Evolutionary conservation across 495 filamentous ascomycete species (phyloP), one percentile per base, ranked within the genome.

Genomic region (Chaetomium cochliodes): DNA sequence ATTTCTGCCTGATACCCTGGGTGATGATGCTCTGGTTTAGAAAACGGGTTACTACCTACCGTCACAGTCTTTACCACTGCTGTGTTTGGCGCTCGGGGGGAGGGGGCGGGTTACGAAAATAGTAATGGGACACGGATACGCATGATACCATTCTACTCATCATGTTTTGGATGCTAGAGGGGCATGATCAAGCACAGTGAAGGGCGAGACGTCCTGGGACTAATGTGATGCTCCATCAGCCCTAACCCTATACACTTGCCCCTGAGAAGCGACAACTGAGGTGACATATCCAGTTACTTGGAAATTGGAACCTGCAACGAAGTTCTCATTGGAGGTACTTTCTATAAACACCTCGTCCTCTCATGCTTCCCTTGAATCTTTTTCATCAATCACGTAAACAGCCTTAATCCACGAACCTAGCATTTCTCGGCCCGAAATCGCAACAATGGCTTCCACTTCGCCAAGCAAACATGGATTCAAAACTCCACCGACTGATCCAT

Each of bases 91-190:
- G 44, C 42, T 60, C 22, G n/a, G 50, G 26, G 22, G 25, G 50
- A 15, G 55, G 55, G 55, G 16, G 12, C n/a, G 13, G 55, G 33
- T 47, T 44, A 49, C 47, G 22, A 49, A 16, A 33, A 15, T 15
- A 20, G 25, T 30, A 7, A 20, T 23, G 25, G 26, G 44, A 50
- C 25, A 37, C 26, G 53, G 53, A 33, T 54, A 46, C n/a, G 28
- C 25, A 57, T 63, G 61, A 63, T 63, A 56, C 60, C 60, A 56
- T 53, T 28, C 33, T 44, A 46, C n/a, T 23, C 46, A 8, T n/a
- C 7, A 16, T 54, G 7, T 37, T 62, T 16, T 47, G 41, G 3
- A 41, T 47, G 30, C n/a, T 3, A 7, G 52, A 33, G 52, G 30
- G 15, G 12, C n/a, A 18, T 54, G 52, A 20, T 33, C 12, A 33